Conservation (phyloP, 768 basidiomycete species). For the Mycena venus region DNA sequence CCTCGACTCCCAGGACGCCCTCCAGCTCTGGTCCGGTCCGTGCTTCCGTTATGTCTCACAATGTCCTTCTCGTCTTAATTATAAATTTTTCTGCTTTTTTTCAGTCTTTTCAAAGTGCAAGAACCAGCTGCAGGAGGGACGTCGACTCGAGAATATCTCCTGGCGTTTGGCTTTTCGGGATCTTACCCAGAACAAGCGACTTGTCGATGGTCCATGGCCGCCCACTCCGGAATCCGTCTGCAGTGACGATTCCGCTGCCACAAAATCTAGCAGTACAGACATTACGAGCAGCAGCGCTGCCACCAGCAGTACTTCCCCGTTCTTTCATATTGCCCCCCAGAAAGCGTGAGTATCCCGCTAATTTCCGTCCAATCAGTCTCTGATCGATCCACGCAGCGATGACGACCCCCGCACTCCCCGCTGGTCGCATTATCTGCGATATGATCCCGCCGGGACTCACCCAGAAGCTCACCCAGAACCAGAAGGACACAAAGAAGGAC, state of each 20-base stretch:
- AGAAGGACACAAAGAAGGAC: slow-evolving; percentile 11
- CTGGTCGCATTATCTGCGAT: slow-evolving; percentile 50
- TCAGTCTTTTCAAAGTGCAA: slow-evolving; percentile 90
- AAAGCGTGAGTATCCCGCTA: neutral
- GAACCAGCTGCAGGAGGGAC: slow-evolving; percentile 83
- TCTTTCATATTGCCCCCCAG: slow-evolving; percentile 28
- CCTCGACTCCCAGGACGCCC: slow-evolving; percentile 76
- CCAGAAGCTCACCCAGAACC: slow-evolving; percentile 8
- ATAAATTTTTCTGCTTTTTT: slow-evolving; percentile 16
- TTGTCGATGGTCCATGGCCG: slow-evolving; percentile 46
- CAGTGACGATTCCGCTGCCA: slow-evolving; percentile 7
- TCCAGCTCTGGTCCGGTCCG: slow-evolving; percentile 70
- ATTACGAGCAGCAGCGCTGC: neutral
- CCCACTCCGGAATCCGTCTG: slow-evolving; percentile 33
- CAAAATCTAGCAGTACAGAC: neutral
- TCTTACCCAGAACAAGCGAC: neutral
- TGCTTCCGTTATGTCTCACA: slow-evolving; percentile 48
- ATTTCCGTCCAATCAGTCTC: neutral
- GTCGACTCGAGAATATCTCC: slow-evolving; percentile 86
- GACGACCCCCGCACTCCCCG: slow-evolving; percentile 41
- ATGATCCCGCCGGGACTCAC: slow-evolving; percentile 21
- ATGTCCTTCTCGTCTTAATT: slow-evolving; percentile 5
- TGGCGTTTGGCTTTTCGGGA: slow-evolving; percentile 89
- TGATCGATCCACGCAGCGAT: slow-evolving; percentile 18
- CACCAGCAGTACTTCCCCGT: neutral